Base-by-base conservation (phyloP, 1,284 basidiomycete genomes). In the Ceratobasidium papillatum region DNA sequence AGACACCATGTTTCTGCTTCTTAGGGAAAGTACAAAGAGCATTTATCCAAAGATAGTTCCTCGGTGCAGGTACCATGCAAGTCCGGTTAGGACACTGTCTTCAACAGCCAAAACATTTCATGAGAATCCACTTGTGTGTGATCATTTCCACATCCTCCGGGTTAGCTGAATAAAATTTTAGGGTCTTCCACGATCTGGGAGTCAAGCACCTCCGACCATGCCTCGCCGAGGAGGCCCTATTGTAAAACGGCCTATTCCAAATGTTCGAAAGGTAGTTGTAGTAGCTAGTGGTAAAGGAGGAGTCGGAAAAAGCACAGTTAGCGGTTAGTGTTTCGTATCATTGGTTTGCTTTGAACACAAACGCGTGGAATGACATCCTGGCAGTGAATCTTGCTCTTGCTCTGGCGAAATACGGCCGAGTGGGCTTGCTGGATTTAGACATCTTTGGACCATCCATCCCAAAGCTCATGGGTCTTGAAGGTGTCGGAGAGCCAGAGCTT, bases 401-500 rank as follows among this genome's bases (percentile, higher is more conserved):
- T 0, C 87, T 95, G 19, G 88, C 90, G 73, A 25, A 75, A 78
- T 43, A 64, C 79, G n/a, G 81, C 82, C 77, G 92, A 17, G 89
- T 99, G 1, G 97, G 98, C 0, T 84, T 99, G 14, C 86, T 99
- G 0, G 97, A 99, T 82, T 87, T 99, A 5, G 97, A 99, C 82
- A 91, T 99, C 68, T 99, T 98, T 79, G 97, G 97, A 0, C 97
- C 97, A 1, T 96, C 94, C 1, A 85, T 98, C n/a, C 97, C 98
- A 0, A 98, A 94, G 62, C 86, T 99, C 22, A 95, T 99, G 93
- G 96, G 95, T 0, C 86, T 99, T 32, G 92, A 94, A 80, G 85
- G 89, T 38, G 86, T 87, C 4, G 91, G 91, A 2, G 95, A 97
- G 80, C 95, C 96, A 0, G 86, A 89, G 56, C 83, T 98, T 54